Base-by-base conservation (phyloP, 257 asterid genomes). In the Ophiorrhiza pumila region DNA sequence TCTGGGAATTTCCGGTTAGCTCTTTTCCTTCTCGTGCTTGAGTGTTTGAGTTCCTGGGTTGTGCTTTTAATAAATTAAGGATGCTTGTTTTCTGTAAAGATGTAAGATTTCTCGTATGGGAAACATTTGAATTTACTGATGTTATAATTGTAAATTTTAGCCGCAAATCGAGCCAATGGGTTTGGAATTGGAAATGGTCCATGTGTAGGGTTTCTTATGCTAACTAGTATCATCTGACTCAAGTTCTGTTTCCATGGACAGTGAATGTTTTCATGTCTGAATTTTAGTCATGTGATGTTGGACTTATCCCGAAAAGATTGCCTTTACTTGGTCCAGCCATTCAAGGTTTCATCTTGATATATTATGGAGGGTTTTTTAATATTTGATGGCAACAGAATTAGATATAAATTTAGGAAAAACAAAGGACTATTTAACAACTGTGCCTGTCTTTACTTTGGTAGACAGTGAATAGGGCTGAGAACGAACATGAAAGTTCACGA, bases 1-100 rank as follows among this genome's bases (percentile, higher is more conserved):
- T 90, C 96, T 6, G 89, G 85, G 80, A 86, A 86, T 80, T 95
- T 92, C 84, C 79, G 98, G 99, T 94, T 65, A 65, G 63, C 68
- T 65, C 73, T 66, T 71, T 25, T 64, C 7, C 71, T 67, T 61
- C 14, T 25, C n/a, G n/a, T 42, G 41, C n/a, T 47, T 34, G 29
- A 69, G 39, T 52, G 22, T 63, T 43, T 62, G 9, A 10, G 41
- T 72, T 72, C 25, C 39, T 35, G n/a, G 47, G 4, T 5, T 15
- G 29, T 61, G 61, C 71, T 7, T 23, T n/a, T 18, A 31, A 46
- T 18, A n/a, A 13, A 50, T 8, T 8, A 47, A 61, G 4, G n/a
- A 46, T 23, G 42, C 23, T 53, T 47, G 1, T 58, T 22, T 32
- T 65, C 4, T 47, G 25, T 23, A 29, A n/a, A 15, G 4, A 2